Conservation (phyloP, 2,329 filamentous ascomycete species). For the Talaromyces amestolkiae region DNA sequence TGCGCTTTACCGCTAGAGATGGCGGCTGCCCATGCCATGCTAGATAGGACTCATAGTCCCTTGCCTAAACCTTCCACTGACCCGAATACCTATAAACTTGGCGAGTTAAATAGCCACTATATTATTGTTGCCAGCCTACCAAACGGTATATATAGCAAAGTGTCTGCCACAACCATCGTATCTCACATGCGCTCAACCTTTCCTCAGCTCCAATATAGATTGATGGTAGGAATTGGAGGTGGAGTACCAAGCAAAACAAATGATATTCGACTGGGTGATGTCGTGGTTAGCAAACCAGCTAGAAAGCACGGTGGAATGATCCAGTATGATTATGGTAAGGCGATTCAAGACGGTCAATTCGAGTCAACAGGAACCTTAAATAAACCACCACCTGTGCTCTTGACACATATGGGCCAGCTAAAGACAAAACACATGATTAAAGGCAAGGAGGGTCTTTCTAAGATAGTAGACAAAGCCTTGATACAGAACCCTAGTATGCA, state of each 20-base stretch:
- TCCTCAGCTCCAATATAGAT: conserved; percentile 13
- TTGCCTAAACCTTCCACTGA: not conserved
- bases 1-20: conserved; percentile 16
- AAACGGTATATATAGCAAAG: not conserved
- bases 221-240: conserved; percentile 21
- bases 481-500: not conserved
- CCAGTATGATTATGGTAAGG: not conserved
- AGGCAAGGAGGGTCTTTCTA: not conserved
- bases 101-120: not conserved
- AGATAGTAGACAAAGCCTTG: not conserved
- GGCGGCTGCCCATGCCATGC: conserved; percentile 15
- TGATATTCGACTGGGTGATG: conserved; percentile 25
- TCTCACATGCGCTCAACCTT: not conserved
- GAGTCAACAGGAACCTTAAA: not conserved
- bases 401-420: not conserved
- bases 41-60: conserved; percentile 15
- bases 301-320: conserved; percentile 2
- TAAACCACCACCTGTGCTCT: not conserved
- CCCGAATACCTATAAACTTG: not conserved
- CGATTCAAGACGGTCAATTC: not conserved
- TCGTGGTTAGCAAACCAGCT: conserved; percentile 23
- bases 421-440: not conserved
- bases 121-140: not conserved
- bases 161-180: not conserved
- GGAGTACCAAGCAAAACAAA: conserved; percentile 10